A percentile compares a stretch with the other conserved stretches of the same genome.
Evolutionary conservation across 768 basidiomycete species (phyloP).

Genomic region (Lactarius indigo): DNA sequence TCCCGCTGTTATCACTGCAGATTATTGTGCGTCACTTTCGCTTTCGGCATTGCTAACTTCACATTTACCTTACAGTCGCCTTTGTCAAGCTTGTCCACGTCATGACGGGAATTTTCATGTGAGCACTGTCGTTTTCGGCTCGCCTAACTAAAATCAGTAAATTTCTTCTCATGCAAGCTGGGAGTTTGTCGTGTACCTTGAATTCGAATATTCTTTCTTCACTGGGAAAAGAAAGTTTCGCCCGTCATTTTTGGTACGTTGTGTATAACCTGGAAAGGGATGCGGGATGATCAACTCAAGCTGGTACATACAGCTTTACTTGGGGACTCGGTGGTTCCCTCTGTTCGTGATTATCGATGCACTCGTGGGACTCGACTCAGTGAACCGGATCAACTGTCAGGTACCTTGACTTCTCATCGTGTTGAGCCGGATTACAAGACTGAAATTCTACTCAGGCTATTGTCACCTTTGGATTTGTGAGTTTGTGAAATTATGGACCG

Average conservation of each 20-base stretch:
- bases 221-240: not conserved
- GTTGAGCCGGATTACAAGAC: not conserved
- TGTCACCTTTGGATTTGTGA: not conserved
- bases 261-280: not conserved
- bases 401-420: not conserved
- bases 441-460: not conserved
- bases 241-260: not conserved
- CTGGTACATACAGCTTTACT: not conserved
- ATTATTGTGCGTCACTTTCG: not conserved
- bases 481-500: not conserved
- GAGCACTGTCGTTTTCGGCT: not conserved
- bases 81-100: not conserved
- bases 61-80: not conserved
- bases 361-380: not conserved
- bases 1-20: not conserved
- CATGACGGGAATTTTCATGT: constrained; percentile 17
- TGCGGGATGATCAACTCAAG: not conserved
- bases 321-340: not conserved
- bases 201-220: not conserved
- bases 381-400: not conserved
- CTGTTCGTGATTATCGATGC: not conserved
- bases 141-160: too few relatives aligned
- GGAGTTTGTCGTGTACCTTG: not conserved
- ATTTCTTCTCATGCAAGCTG: not conserved
- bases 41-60: not conserved